A percentile compares a stretch with the other conserved stretches of the same genome.
Conservation (phyloP, 441 rosid species). For the Syzygium syzygioides region DNA sequence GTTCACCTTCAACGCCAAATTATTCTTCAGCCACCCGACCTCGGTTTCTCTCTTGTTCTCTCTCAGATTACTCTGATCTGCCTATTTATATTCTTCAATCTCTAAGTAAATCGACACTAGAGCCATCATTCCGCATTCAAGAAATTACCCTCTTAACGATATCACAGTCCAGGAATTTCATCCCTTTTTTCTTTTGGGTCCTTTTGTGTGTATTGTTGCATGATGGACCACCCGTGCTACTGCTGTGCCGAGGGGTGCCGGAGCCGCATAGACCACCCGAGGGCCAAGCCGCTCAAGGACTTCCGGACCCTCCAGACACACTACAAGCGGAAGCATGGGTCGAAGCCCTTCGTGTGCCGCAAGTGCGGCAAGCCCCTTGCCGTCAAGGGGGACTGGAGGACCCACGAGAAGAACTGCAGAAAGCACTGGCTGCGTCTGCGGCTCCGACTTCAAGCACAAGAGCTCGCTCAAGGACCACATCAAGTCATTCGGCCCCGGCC, state of each 20-base stretch:
- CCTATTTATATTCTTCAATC: not conserved
- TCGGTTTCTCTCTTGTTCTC: constrained; percentile 19
- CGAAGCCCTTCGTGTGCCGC: constrained; percentile 57
- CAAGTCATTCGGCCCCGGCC: constrained; percentile 67
- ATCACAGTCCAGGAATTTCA: not conserved
- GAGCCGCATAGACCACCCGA: constrained; percentile 71
- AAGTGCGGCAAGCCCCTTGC: constrained; percentile 74
- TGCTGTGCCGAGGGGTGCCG: constrained; percentile 75
- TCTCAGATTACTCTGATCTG: constrained; percentile 3
- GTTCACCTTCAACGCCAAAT: constrained; percentile 63
- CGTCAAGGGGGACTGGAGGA: constrained; percentile 84
- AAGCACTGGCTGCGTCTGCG: constrained; percentile 88
- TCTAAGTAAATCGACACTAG: not conserved
- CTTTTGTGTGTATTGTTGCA: not conserved
- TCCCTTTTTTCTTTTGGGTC: not conserved
- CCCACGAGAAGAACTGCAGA: constrained; percentile 89
- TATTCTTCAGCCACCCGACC: constrained; percentile 58
- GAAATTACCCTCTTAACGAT: not conserved
- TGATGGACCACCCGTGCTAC: constrained; percentile 41
- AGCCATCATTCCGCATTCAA: not conserved
- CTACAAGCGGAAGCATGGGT: constrained; percentile 78
- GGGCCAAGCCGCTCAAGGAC: constrained; percentile 74
- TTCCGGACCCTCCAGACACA: constrained; percentile 79
- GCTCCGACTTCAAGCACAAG: constrained; percentile 88
- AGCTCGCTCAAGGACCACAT: constrained; percentile 84